phyloP scores from a whole-genome alignment of 2,329 filamentous ascomycete species.

The Sporothrix schenckii region DNA sequence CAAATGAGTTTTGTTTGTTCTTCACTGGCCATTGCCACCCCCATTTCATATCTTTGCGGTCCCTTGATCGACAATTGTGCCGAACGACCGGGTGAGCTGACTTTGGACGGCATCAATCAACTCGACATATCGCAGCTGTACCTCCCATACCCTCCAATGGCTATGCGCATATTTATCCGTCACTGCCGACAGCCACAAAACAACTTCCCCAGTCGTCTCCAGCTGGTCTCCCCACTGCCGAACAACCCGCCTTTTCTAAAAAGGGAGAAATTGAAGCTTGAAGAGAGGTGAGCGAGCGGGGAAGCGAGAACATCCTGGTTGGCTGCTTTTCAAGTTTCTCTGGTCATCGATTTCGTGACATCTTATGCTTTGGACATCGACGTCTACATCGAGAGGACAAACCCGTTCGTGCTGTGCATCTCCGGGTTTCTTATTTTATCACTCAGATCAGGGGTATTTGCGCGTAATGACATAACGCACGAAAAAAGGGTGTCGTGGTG shows the following conservation, averaged over 20 bases:
- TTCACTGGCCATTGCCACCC: neutral
- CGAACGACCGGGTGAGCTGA: neutral
- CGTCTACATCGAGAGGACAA: slow-evolving; percentile 5
- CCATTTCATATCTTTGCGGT: neutral
- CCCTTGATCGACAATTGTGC: neutral
- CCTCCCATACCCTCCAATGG: neutral
- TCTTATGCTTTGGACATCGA: neutral
- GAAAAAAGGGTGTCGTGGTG: slow-evolving; percentile 13
- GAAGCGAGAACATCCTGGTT: slow-evolving; percentile 15
- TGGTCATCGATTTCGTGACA: neutral
- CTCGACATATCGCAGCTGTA: neutral
- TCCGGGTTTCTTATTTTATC: slow-evolving; percentile 25
- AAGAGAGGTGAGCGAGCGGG: slow-evolving; percentile 8
- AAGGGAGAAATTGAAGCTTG: neutral
- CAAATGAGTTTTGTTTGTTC: no score
- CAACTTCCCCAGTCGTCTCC: neutral
- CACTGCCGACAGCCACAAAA: neutral
- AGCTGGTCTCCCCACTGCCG: neutral
- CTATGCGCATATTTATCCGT: neutral
- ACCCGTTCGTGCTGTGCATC: slow-evolving; percentile 14
- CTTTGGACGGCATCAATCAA: neutral
- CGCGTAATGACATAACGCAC: neutral
- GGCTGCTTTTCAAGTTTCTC: neutral
- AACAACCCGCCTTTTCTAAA: neutral
- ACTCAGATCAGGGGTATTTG: slow-evolving; percentile 21